Percentiles rank a stretch among this genome's conserved stretches.
phyloP scores from a whole-genome alignment of 805 yeast genomes.

The Brettanomyces custersianus region DNA sequence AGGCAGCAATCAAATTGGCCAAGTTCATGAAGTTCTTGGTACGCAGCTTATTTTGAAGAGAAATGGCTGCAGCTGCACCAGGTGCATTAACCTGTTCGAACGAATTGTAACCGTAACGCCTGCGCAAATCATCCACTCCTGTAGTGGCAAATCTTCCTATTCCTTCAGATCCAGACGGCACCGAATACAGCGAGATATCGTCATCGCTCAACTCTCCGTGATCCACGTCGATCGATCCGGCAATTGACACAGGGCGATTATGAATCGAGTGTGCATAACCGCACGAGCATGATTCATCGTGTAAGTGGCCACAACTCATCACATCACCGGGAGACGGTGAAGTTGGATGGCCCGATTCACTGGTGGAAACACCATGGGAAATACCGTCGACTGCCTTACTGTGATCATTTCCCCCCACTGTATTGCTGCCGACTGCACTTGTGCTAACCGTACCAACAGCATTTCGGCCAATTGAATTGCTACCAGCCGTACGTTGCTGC shows the following conservation, averaged over 20 bases:
- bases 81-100: slow-evolving; percentile 67
- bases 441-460: slow-evolving; percentile 18
- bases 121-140: slow-evolving; percentile 16
- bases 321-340: no score
- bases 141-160: slow-evolving; percentile 10
- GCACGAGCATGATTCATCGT: slow-evolving; percentile 51
- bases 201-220: slow-evolving; percentile 42
- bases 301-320: slow-evolving; percentile 20
- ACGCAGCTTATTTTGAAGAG: slow-evolving; percentile 34
- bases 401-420: background rate
- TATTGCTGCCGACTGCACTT: slow-evolving; percentile 22
- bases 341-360: slow-evolving; percentile 17
- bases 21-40: slow-evolving; percentile 37
- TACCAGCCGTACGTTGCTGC: background rate
- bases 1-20: slow-evolving; percentile 55
- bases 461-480: background rate
- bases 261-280: slow-evolving; percentile 46
- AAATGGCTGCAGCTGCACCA: slow-evolving; percentile 65
- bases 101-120: slow-evolving; percentile 19
- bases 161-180: no score
- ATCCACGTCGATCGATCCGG: slow-evolving; percentile 47
- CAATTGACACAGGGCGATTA: slow-evolving; percentile 57
- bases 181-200: slow-evolving; percentile 24
- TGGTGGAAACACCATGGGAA: no score
- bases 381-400: background rate